Evolutionary conservation across 2,329 filamentous ascomycete species (phyloP), one percentile per base, ranked within the genome.

Genomic region (Rhinocladiella similis): DNA sequence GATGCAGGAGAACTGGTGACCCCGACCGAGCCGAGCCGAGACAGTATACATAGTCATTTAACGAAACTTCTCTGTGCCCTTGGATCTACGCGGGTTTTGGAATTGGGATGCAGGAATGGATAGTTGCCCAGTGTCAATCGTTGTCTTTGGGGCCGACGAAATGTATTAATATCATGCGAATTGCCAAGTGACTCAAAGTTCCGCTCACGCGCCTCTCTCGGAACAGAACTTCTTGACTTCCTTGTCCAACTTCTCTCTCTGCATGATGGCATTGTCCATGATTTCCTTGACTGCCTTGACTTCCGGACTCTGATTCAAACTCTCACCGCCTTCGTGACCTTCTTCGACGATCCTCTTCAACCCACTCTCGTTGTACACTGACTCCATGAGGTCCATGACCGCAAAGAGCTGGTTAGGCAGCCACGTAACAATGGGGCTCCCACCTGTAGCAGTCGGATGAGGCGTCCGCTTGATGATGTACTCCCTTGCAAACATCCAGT

Each of bases 391-490:
- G 35, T 77, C 75, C 74, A 78, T 76, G n/a, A 78, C 76, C 1
- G 74, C 75, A 2, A 72, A 74, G 3, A 78, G 66, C 59, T 78
- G 76, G 54, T 78, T 78, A 0, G 76, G 76, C 39, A 78, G 68
- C 76, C 76, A 78, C 69, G 75, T 77, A 16, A 79, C 74, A 53
- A 79, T 78, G 0, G 76, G 76, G 61, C 75, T 77, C 9, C 76
- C 76, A 36, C 76, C 76, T 0, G 76, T 79, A 25, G 76, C 76
- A 56, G 75, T 78, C 2, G 76, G 75, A 59, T 79, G 73, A 3
- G 70, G 67, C 1, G 75, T 76, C 1, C 75, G 66, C 22, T 72
- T 71, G 61, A 79, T 76, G 46, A 78, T 79, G 55, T 79, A 79
- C 65, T 79, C 76, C 27, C 75, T 67, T 1, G 75, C 75, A 50